Evolutionary conservation across 352 stramenopile species (phyloP).

Genomic region (Phytophthora hibernalis): DNA sequence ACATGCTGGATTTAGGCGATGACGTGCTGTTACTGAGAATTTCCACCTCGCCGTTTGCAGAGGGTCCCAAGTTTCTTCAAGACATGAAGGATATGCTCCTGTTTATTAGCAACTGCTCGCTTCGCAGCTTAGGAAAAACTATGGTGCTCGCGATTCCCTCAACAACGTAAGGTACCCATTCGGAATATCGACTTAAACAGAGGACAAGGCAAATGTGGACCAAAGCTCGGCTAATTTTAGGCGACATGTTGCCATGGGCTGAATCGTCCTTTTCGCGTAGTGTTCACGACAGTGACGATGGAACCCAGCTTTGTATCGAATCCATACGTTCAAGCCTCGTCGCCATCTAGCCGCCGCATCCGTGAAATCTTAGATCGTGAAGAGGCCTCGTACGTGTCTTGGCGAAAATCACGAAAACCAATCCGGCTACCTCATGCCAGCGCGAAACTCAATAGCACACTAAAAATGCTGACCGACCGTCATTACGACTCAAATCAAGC

Average conservation of each 20-base stretch:
- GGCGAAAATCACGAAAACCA: constrained; percentile 46
- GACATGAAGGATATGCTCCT: constrained; percentile 40
- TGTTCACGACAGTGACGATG: constrained; percentile 31
- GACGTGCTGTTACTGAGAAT: constrained; percentile 30
- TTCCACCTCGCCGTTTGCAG: constrained; percentile 37
- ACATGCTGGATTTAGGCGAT: constrained; percentile 29
- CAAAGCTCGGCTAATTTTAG: constrained; percentile 24
- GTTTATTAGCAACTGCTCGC: constrained; percentile 31
- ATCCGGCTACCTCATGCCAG: constrained; percentile 56
- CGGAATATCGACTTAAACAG: too few relatives aligned
- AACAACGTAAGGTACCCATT: neutral
- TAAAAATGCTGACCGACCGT: constrained; percentile 14
- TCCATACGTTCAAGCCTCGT: constrained; percentile 51
- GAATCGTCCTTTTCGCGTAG: neutral
- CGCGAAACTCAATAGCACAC: constrained; percentile 56
- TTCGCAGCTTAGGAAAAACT: constrained; percentile 17
- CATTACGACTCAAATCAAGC: constrained; percentile 10
- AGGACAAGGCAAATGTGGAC: neutral
- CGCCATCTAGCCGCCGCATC: constrained; percentile 51
- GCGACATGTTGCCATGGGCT: neutral
- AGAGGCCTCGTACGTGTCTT: constrained; percentile 54
- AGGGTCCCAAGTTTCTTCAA: constrained; percentile 41
- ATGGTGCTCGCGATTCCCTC: constrained; percentile 22
- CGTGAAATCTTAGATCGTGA: constrained; percentile 61
- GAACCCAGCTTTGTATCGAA: constrained; percentile 62